Evolutionary conservation across 78 protist genomes (phyloP), one percentile per base, ranked within the genome.

Genomic region (Mastigamoeba balamuthi): DNA sequence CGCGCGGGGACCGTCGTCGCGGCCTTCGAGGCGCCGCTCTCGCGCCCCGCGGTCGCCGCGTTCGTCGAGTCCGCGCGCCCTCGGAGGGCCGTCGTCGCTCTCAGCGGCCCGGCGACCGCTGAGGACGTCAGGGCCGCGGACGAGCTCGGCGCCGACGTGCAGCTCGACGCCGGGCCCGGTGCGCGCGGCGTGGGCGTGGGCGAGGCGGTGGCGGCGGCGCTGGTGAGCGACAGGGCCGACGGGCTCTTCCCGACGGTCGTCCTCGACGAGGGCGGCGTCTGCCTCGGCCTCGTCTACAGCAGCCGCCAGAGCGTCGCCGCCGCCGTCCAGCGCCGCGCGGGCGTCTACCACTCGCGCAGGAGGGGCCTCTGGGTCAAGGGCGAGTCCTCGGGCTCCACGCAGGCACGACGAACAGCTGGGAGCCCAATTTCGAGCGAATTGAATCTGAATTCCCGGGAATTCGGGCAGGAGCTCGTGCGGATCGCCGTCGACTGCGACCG

Each of bases 341-440:
- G 92, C 27, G 87, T 84, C 23, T 88, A 84, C 78, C 67, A 53
- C 76, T 75, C 85, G 6, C 79, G 93, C 30, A 66, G 38, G 23
- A 79, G 87, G 0, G 86, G 88, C 17, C 83, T 89, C 29, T 89
- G 93, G 93, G 41, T 38, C 40, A 89, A 89, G 48, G 93, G 89
- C 3, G 78, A 44, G 63, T 74, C 85, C 0, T 74, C 86, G 0
- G 92, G 89, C 30, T 74, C 88, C 3, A 52, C 40, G 28, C 92
- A 88, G n/a, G 52, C n/a, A n/a, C n/a, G n/a, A n/a, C n/a, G n/a
- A n/a, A n/a, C n/a, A n/a, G n/a, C n/a, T n/a, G n/a, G n/a, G n/a
- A n/a, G n/a, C n/a, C n/a, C n/a, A n/a, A 40, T 33, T 3, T 39
- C 25, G 27, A n/a, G 6, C 72, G 40, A 23, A 67, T 67, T 3